A percentile compares a stretch with the other conserved stretches of the same genome.
These are phyloP conservation scores for Dictyostelium capitatum DNA, from an alignment of 78 protist species.

Conservation along the genomic window DNA sequence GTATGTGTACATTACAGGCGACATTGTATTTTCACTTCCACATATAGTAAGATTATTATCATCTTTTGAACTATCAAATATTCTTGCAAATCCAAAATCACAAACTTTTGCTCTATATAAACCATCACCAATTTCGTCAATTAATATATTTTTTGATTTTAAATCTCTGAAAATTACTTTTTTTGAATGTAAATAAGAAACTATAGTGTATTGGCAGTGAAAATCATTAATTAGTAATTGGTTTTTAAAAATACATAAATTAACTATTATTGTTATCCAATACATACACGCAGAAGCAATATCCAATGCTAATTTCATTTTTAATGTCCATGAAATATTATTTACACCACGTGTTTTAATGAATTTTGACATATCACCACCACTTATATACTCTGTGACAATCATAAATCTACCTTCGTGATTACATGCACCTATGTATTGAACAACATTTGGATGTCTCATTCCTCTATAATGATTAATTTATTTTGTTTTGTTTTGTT, in stretches of 20 bases:
- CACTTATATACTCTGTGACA: conserved; percentile 61
- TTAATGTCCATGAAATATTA: conserved; percentile 37
- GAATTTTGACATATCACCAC: conserved; percentile 67
- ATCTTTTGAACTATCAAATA: conserved; percentile 5
- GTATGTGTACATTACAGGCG: neutral
- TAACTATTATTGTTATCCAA: neutral
- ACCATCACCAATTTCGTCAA: conserved; percentile 46
- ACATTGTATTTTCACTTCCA: conserved; percentile 76
- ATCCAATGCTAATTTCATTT: conserved; percentile 55
- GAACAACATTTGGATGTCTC: conserved; percentile 78
- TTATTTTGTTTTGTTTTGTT: too few relatives aligned
- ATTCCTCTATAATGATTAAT: conserved; percentile 23
- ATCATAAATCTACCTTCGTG: conserved; percentile 70
- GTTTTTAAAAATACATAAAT: too few relatives aligned
- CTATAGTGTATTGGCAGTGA: too few relatives aligned
- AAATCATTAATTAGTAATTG: too few relatives aligned
- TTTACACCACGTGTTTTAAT: conserved; percentile 20
- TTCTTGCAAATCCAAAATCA: conserved; percentile 80
- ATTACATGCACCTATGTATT: conserved; percentile 56
- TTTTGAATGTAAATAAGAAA: conserved; percentile 71
- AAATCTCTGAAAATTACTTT: conserved; percentile 76
- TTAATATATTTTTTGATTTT: conserved; percentile 75
- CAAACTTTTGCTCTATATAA: conserved; percentile 52
- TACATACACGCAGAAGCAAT: conserved; percentile 75
- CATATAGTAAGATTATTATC: conserved; percentile 26